Evolutionary conservation across 2,329 filamentous ascomycete species (phyloP).

Genomic region (Sporothrix brunneoviolacea): DNA sequence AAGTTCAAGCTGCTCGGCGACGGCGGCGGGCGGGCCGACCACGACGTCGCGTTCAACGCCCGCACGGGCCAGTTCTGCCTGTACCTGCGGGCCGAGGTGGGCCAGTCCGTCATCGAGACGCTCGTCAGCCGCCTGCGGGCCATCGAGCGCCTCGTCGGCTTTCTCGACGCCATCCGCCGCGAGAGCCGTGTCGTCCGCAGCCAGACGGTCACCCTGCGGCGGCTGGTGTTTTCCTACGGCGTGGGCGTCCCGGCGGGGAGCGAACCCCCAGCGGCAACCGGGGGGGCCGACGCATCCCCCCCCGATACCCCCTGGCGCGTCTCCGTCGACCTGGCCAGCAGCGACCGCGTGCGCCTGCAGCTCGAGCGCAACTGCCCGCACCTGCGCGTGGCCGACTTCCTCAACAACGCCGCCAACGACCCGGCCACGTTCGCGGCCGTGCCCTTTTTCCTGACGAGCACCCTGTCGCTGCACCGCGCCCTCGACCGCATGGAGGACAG

Average conservation of each 20-base stretch:
- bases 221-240: conserved; percentile 64
- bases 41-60: conserved; percentile 56
- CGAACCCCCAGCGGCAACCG: background rate
- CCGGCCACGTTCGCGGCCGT: conserved; percentile 44
- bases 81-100: conserved; percentile 51
- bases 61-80: conserved; percentile 57
- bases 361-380: conserved; percentile 62
- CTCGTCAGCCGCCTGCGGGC: conserved; percentile 56
- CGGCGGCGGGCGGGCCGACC: conserved; percentile 39
- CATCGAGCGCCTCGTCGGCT: conserved; percentile 64
- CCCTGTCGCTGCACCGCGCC: conserved; percentile 58
- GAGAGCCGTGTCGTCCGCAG: conserved; percentile 49
- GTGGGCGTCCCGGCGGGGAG: conserved; percentile 4
- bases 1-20: conserved; percentile 50
- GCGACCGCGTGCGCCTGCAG: conserved; percentile 47
- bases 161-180: conserved; percentile 58
- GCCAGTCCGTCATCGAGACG: conserved; percentile 50
- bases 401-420: conserved; percentile 53
- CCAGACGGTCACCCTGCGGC: conserved; percentile 53
- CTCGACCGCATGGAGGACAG: conserved; percentile 53
- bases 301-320: too few relatives aligned
- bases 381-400: conserved; percentile 51
- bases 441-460: conserved; percentile 49
- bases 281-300: too few relatives aligned
- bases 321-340: conserved; percentile 48